Evolutionary conservation across 768 basidiomycete genomes (phyloP), one percentile per base, ranked within the genome.

Genomic region (Leccinellum rugosiceps): DNA sequence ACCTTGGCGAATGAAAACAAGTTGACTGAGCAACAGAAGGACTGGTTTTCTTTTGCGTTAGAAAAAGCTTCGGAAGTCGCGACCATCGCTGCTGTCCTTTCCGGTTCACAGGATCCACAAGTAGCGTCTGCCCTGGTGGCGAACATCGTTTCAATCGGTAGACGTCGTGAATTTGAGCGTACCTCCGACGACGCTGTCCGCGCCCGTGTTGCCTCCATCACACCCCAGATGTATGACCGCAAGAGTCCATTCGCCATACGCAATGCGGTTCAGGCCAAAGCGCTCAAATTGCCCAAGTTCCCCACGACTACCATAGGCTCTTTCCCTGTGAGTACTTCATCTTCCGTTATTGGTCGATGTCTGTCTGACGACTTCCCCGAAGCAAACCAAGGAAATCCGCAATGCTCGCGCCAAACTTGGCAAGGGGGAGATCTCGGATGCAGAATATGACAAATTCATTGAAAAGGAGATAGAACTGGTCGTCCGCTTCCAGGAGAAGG

Each of bases 321-420:
- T 30, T 98, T 97, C 92, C 96, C 95, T 65, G 87, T 88, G 69
- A 51, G 81, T 73, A 54, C 19, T 14, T 46, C 25, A 32, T 56
- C 6, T 48, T 53, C n/a, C 35, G 11, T 44, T 48, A 15, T 31
- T 23, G 10, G 48, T 17, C 26, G 23, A 31, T n/a, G 2, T 30
- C 17, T 44, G 53, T 50, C 60, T 63, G 35, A 65, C 55, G 15
- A 60, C 35, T 61, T 54, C 57, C 17, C 28, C 38, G 26, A 68
- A 90, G 86, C 97, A 99, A 88, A 99, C 97, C 70, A 98, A 96
- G 78, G 95, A 98, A 77, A 99, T 99, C 68, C 95, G 97, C 77
- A 82, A 82, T 65, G 95, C 95, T 69, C 96, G 97, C 80, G 88
- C 95, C 64, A 98, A 92, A 79, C 85, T 93, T 65, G 85, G 82